phyloP scores from a whole-genome alignment of 1,284 basidiomycete genomes.

The Ustilago bromivora region DNA sequence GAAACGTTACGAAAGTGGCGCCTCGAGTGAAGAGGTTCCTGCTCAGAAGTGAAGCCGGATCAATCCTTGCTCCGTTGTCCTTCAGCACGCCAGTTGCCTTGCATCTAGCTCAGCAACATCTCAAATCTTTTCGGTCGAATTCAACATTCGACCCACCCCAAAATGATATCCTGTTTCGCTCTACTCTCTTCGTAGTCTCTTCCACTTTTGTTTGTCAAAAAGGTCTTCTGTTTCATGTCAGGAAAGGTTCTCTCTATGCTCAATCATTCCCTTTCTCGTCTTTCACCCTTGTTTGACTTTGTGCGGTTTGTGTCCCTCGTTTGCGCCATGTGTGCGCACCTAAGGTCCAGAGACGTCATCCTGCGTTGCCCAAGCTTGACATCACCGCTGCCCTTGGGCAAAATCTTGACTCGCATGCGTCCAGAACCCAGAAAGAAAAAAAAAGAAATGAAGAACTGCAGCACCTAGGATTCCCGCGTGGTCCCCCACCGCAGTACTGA shows the following conservation, averaged over 20 bases:
- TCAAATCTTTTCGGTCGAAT: conserved; percentile 5
- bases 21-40: not conserved
- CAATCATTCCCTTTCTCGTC: not conserved
- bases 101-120: not conserved
- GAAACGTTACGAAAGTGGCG: conserved; percentile 11
- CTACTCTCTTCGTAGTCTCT: not conserved
- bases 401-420: not conserved
- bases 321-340: not conserved
- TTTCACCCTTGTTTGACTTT: not conserved
- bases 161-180: not conserved
- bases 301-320: not conserved
- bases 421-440: not conserved
- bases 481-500: conserved; percentile 87
- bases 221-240: not conserved
- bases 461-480: conserved; percentile 84
- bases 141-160: conserved; percentile 10
- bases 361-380: not conserved
- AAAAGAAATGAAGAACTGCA: conserved; percentile 71
- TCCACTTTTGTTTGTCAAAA: not conserved
- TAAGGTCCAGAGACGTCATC: no score
- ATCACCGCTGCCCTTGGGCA: not conserved
- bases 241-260: conserved; percentile 10
- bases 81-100: not conserved
- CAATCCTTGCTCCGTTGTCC: not conserved
- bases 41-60: not conserved